A percentile compares a stretch with the other conserved stretches of the same genome.
Conservation (phyloP, 768 basidiomycete species). For the Rubroboletus satanas region DNA sequence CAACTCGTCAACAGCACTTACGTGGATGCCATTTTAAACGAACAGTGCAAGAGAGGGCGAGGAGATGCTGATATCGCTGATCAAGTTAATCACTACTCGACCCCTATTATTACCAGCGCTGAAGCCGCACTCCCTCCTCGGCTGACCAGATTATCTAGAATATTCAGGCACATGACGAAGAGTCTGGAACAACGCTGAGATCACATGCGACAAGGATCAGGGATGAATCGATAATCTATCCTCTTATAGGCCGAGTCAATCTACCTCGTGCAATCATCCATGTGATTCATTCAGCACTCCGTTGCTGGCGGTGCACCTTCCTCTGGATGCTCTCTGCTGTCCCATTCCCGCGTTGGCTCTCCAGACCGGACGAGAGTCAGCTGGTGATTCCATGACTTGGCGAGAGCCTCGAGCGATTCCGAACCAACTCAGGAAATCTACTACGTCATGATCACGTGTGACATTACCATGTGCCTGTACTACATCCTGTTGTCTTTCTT, state of each 20-base stretch:
- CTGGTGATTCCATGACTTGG: not conserved
- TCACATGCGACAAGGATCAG: not conserved
- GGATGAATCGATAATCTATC: not conserved
- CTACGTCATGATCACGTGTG: not conserved
- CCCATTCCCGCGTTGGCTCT: not conserved
- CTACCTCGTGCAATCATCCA: not conserved
- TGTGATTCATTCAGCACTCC: not conserved
- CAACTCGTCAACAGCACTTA: not conserved
- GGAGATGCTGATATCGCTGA: conserved; percentile 1
- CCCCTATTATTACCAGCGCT: not conserved
- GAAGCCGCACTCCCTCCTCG: not conserved
- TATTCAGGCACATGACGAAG: not conserved
- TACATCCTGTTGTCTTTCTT: too few relatives aligned
- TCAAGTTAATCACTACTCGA: not conserved
- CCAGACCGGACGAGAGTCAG: not conserved
- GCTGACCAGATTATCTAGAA: not conserved
- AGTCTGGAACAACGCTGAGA: not conserved
- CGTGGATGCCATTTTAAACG: conserved; percentile 8
- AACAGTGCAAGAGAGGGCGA: not conserved
- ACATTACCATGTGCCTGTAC: too few relatives aligned
- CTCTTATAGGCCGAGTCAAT: not conserved
- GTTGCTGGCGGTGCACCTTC: too few relatives aligned
- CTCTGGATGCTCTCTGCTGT: not conserved
- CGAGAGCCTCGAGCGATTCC: not conserved
- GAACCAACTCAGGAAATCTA: not conserved